Base-by-base conservation (phyloP, 306 rosid species). In the Cucurbita maxima region DNA sequence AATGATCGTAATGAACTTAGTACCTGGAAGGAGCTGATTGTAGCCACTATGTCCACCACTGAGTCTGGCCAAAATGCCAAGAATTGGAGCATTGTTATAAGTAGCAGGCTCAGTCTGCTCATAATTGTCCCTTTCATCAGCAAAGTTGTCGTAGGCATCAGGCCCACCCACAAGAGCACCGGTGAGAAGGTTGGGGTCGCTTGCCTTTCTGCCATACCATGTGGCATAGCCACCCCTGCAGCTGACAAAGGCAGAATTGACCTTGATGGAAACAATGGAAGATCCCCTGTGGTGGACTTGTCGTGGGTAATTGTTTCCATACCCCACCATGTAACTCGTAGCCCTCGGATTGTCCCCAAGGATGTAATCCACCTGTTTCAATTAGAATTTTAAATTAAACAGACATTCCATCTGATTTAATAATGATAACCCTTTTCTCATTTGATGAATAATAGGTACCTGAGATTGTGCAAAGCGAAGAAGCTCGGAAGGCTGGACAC, bases 41-140 rank as follows among this genome's bases (percentile, higher is more conserved):
- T 85, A 91, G 36, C 82, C 89, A 8, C 85, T 77, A 52, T 78
- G 89, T 47, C 96, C 98, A 4, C 87, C 87, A 55, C 78, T 70
- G 8, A 94, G 82, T 36, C 99, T 82, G 38, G 99, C 97, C 72
- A 94, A 85, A 73, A 89, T 81, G 44, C 99, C 99, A 3, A 91
- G 75, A 73, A 91, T 87, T 78, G 99, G 99, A 84, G 99, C 99
- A 83, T 94, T 94, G 87, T 94, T 94, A 83, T 94, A 94, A 25
- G 99, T 94, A 62, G 99, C 99, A 61, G 99, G 99, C 69, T 94
- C 99, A 4, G 99, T 94, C 75, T 94, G 99, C 79, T 94, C 96
- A 76, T 89, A 94, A 48, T 94, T 94, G 61, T 94, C 92, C 78
- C 99, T 89, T 77, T 94, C 81, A 78, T 94, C 99, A 50, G 97